These are phyloP conservation scores for Nematodospora anomalae DNA, from an alignment of 1,139 yeast species.

Conservation along the genomic window DNA sequence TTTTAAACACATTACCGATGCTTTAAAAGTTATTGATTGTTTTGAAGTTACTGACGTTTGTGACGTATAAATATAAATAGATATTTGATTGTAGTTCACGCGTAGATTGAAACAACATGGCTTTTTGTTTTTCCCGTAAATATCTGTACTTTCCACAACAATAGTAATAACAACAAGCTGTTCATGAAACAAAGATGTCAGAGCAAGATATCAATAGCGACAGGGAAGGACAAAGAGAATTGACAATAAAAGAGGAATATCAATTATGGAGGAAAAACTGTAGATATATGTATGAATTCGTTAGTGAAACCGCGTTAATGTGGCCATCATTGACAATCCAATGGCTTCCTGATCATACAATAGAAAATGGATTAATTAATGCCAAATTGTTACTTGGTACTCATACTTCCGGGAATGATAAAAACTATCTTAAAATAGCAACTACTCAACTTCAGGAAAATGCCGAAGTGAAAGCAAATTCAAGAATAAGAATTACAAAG, in stretches of 20 bases:
- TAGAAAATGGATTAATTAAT: constrained; percentile 39
- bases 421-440: constrained; percentile 76
- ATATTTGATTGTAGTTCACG: too few species aligned
- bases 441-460: constrained; percentile 62
- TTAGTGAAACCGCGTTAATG: constrained; percentile 71
- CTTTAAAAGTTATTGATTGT: constrained; percentile 41
- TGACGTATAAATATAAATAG: neutral
- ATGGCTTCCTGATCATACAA: constrained; percentile 59
- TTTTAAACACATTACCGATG: constrained; percentile 44
- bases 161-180: neutral
- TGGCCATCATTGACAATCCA: constrained; percentile 83
- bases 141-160: too few species aligned
- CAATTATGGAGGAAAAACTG: constrained; percentile 79
- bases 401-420: constrained; percentile 79
- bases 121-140: too few species aligned
- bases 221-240: constrained; percentile 4
- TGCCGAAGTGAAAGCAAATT: constrained; percentile 27
- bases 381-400: constrained; percentile 71
- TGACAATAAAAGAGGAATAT: constrained; percentile 62
- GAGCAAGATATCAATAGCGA: neutral
- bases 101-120: neutral
- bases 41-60: constrained; percentile 23
- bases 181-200: neutral
- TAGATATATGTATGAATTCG: constrained; percentile 76
- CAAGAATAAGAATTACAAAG: constrained; percentile 63